A percentile compares a stretch with the other conserved stretches of the same genome.
phyloP scores from a whole-genome alignment of 805 yeast genomes.

The Metschnikowia chrysomelidarum region DNA sequence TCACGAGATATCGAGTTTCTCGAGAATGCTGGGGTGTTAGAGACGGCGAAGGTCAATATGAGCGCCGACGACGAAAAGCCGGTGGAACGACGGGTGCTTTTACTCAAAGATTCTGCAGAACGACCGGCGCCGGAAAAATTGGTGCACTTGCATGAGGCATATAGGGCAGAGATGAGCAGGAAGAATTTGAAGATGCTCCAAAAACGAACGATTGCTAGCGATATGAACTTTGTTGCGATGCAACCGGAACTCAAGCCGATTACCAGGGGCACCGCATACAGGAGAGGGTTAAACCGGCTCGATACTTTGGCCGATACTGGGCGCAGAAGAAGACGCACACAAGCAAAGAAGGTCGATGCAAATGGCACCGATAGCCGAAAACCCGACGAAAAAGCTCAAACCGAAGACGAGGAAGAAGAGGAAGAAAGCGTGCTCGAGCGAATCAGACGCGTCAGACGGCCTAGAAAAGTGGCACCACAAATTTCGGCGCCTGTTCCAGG shows the following conservation, averaged over 20 bases:
- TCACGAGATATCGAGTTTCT: conserved; percentile 36
- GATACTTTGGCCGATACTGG: conserved; percentile 16
- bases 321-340: conserved; percentile 4
- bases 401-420: neutral
- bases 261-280: conserved; percentile 1
- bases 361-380: neutral
- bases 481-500: conserved; percentile 1
- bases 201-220: conserved; percentile 14
- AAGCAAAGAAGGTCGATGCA: neutral
- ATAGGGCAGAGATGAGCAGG: conserved; percentile 6
- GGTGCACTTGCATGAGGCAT: conserved; percentile 25
- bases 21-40: conserved; percentile 22
- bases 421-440: conserved; percentile 10
- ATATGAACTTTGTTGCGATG: conserved; percentile 16
- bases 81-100: conserved; percentile 31
- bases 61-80: conserved; percentile 28
- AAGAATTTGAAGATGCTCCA: conserved; percentile 12
- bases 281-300: conserved; percentile 13
- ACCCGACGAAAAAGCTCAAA: conserved; percentile 2
- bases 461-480: conserved; percentile 13
- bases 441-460: conserved; percentile 16
- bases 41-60: conserved; percentile 20
- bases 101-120: conserved; percentile 26
- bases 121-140: conserved; percentile 31
- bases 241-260: conserved; percentile 7